Evolutionary conservation across 768 basidiomycete genomes (phyloP).

Genomic region (Suillus subluteus): DNA sequence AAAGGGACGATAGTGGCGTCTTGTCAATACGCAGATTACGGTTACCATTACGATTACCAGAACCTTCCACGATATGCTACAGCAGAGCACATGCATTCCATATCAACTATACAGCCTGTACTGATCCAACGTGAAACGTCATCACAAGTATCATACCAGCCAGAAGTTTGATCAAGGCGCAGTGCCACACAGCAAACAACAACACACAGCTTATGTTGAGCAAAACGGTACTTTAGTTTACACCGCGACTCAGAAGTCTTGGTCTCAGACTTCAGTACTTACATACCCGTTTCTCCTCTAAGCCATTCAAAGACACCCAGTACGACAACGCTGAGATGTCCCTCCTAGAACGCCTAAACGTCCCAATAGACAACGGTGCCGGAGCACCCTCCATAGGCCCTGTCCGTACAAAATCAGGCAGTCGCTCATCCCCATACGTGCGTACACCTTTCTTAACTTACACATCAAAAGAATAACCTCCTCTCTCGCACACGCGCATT

Average conservation of each 20-base stretch:
- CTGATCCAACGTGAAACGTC: neutral
- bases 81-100: neutral
- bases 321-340: constrained; percentile 24
- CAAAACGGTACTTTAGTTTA: constrained; percentile 1
- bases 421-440: constrained; percentile 38
- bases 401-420: constrained; percentile 34
- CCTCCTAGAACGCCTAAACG: constrained; percentile 33
- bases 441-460: constrained; percentile 31
- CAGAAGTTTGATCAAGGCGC: neutral
- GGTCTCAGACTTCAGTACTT: neutral
- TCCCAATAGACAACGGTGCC: constrained; percentile 24
- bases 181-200: constrained; percentile 34
- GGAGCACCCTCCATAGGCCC: constrained; percentile 23
- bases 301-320: neutral
- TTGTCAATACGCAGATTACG: neutral
- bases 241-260: neutral
- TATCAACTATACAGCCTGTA: neutral
- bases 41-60: neutral
- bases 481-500: neutral
- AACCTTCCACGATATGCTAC: neutral
- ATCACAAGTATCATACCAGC: too few species aligned
- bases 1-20: neutral
- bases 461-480: constrained; percentile 12
- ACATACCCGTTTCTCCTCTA: neutral
- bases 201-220: constrained; percentile 21